Conservation (phyloP, 169 alveolate species). For the Cryptosporidium meleagridis region DNA sequence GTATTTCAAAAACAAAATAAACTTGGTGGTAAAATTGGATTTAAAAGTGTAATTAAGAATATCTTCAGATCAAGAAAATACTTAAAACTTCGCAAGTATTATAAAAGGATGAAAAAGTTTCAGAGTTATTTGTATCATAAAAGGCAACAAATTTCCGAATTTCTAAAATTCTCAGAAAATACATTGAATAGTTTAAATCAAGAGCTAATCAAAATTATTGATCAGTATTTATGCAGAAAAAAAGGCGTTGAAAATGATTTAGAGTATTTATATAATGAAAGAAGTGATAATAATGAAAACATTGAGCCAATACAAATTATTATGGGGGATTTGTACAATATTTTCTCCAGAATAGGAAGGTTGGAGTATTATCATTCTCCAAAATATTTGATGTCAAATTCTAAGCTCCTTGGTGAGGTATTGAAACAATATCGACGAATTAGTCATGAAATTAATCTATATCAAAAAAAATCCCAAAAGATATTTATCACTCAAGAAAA, state of each 20-base stretch:
- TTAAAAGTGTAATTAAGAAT: conserved; percentile 13
- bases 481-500: conserved; percentile 14
- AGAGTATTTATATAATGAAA: background rate
- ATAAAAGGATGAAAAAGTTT: conserved; percentile 51
- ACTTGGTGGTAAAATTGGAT: background rate
- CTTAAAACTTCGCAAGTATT: conserved; percentile 10
- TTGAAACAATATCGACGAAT: conserved; percentile 10
- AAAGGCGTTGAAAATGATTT: background rate
- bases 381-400: conserved; percentile 7
- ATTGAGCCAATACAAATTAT: conserved; percentile 17
- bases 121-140: conserved; percentile 11
- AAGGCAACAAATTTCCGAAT: conserved; percentile 15
- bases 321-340: conserved; percentile 38
- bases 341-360: conserved; percentile 31
- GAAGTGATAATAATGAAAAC: background rate
- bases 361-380: conserved; percentile 29
- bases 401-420: conserved; percentile 2
- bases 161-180: conserved; percentile 24
- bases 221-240: conserved; percentile 12
- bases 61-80: conserved; percentile 7
- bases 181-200: background rate
- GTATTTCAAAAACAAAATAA: conserved; percentile 29
- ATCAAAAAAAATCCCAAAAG: conserved; percentile 8
- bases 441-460: background rate
- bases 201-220: background rate